Evolutionary conservation across 148 eudicot species (phyloP).

Genomic region (Silene uniflora): DNA sequence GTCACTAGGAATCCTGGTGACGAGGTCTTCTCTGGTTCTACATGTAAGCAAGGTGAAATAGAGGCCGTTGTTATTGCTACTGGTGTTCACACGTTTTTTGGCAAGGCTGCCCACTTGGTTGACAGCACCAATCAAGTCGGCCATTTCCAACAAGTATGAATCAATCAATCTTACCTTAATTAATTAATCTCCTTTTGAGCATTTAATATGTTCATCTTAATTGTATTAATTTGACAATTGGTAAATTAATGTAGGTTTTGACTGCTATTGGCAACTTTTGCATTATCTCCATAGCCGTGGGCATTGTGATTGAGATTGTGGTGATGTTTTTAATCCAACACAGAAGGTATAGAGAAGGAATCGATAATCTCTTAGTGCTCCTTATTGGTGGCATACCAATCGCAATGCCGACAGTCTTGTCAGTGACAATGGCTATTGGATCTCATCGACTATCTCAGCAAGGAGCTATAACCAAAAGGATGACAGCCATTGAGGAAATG

Average conservation of each 20-base stretch:
- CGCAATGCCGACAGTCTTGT: constrained; percentile 82
- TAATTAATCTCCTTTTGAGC: neutral
- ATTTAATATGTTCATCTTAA: neutral
- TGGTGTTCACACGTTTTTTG: constrained; percentile 71
- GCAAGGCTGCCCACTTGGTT: constrained; percentile 82
- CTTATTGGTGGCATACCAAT: constrained; percentile 91
- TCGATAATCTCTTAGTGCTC: constrained; percentile 70
- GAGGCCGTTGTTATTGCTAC: constrained; percentile 76
- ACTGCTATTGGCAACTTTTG: constrained; percentile 79
- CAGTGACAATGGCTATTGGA: constrained; percentile 85
- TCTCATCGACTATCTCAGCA: constrained; percentile 70
- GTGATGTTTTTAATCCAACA: constrained; percentile 73
- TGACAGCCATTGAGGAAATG: constrained; percentile 92
- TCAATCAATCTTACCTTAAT: neutral
- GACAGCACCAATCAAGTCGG: constrained; percentile 73
- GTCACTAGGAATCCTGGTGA: constrained; percentile 60
- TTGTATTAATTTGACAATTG: neutral
- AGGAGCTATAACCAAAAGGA: constrained; percentile 85
- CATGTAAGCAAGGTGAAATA: constrained; percentile 78
- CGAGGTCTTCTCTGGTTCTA: constrained; percentile 69
- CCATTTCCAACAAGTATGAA: constrained; percentile 63
- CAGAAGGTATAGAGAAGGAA: constrained; percentile 60
- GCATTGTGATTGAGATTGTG: constrained; percentile 52
- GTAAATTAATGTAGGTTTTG: constrained; percentile 40
- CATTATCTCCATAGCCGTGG: constrained; percentile 59